Conservation (phyloP, 129 eudicot genomes). For the Flaveria sonorensis region DNA sequence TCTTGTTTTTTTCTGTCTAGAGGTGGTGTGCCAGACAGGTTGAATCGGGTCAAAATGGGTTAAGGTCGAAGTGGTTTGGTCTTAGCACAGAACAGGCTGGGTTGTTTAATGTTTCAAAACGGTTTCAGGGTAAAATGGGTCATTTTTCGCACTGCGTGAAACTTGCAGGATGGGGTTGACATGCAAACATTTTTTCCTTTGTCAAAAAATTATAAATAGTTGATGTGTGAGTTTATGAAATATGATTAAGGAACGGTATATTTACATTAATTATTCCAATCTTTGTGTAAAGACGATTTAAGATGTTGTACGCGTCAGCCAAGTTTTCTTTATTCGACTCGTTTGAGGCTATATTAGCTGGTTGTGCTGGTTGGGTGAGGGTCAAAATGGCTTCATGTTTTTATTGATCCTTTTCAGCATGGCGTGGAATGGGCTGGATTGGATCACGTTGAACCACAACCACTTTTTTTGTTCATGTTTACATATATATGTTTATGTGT, state of each 20-base stretch:
- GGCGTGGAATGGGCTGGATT: too few relatives aligned
- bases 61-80: not conserved
- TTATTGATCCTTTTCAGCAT: too few relatives aligned
- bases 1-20: constrained; percentile 15
- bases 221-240: not conserved
- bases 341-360: too few relatives aligned
- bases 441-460: too few relatives aligned
- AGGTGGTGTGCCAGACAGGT: not conserved
- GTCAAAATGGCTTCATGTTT: too few relatives aligned
- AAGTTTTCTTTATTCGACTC: too few relatives aligned
- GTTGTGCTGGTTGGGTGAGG: too few relatives aligned
- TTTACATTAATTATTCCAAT: not conserved
- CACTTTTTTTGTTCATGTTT: too few relatives aligned
- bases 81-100: not conserved
- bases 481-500: too few relatives aligned
- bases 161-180: not conserved
- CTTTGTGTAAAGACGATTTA: not conserved
- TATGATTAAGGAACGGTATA: not conserved
- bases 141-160: not conserved
- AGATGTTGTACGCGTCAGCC: not conserved
- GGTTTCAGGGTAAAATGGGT: not conserved
- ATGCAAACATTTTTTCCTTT: not conserved
- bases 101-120: not conserved
- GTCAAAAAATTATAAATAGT: not conserved
- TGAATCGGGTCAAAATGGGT: not conserved